phyloP scores from a whole-genome alignment of 2,329 filamentous ascomycete species.

The Penicillium brasilianum region DNA sequence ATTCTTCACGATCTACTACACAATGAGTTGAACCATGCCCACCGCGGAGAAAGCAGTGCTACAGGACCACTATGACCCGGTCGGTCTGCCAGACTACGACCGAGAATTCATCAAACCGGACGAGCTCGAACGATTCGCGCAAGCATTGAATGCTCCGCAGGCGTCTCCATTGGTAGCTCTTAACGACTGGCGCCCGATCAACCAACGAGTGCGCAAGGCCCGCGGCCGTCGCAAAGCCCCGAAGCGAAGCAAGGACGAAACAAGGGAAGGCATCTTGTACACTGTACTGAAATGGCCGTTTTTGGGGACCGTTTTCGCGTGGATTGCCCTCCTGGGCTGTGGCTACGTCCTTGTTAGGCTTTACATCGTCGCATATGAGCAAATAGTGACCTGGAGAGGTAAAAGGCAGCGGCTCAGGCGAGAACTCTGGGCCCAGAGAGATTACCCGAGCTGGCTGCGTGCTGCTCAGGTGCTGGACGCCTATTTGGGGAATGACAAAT shows the following conservation, averaged over 20 bases:
- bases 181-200: constrained; percentile 94
- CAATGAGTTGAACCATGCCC: constrained; percentile 39
- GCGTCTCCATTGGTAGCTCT: constrained; percentile 79
- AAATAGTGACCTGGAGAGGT: constrained; percentile 88
- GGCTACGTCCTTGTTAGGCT: constrained; percentile 80
- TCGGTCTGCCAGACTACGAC: constrained; percentile 76
- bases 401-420: constrained; percentile 72
- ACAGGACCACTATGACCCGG: constrained; percentile 68
- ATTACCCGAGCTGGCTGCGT: constrained; percentile 81
- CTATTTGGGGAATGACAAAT: constrained; percentile 72
- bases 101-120: constrained; percentile 74
- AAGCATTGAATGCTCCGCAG: constrained; percentile 81
- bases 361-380: constrained; percentile 93
- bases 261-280: constrained; percentile 90
- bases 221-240: constrained; percentile 51
- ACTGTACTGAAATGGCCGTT: constrained; percentile 90
- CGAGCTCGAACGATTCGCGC: constrained; percentile 78
- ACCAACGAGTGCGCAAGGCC: constrained; percentile 66
- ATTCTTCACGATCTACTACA: constrained; percentile 14
- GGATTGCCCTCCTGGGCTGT: constrained; percentile 74
- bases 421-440: constrained; percentile 71
- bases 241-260: constrained; percentile 79
- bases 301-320: constrained; percentile 76
- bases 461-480: constrained; percentile 79
- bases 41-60: constrained; percentile 32